Evolutionary conservation across 1,284 basidiomycete genomes (phyloP).

Genomic region (Paramarasmius palmivorus): DNA sequence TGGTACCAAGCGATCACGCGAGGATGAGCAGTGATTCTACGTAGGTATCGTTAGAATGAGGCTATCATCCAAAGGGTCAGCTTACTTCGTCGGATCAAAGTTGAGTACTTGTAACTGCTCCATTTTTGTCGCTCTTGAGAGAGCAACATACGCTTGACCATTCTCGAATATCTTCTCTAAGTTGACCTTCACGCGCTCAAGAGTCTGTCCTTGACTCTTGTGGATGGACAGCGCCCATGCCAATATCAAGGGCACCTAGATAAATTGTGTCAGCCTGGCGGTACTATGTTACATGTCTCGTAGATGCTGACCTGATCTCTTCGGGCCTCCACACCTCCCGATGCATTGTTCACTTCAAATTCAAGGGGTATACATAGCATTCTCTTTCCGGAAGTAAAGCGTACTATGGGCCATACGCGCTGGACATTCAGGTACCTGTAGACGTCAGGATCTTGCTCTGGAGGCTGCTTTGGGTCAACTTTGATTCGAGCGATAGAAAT

Average conservation of each 20-base stretch:
- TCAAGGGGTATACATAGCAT: slow-evolving; percentile 51
- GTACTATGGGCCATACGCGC: slow-evolving; percentile 54
- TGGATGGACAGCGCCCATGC: slow-evolving; percentile 84
- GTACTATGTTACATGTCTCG: too few species aligned
- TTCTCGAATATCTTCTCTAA: slow-evolving; percentile 74
- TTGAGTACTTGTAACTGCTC: slow-evolving; percentile 82
- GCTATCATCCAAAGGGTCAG: neutral
- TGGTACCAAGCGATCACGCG: slow-evolving; percentile 10
- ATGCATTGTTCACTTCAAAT: slow-evolving; percentile 56
- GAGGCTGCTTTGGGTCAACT: neutral
- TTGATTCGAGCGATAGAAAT: slow-evolving; percentile 25
- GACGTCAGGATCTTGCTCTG: slow-evolving; percentile 8
- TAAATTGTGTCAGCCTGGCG: neutral
- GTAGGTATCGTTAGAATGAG: neutral
- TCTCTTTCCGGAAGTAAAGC: slow-evolving; percentile 45
- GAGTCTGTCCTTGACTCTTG: slow-evolving; percentile 84
- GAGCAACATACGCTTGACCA: slow-evolving; percentile 90
- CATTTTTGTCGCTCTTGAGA: slow-evolving; percentile 88
- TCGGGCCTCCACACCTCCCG: slow-evolving; percentile 39
- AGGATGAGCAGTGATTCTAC: slow-evolving; percentile 10
- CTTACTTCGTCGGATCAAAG: slow-evolving; percentile 75
- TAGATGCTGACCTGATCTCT: slow-evolving; percentile 47
- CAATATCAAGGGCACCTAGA: slow-evolving; percentile 62
- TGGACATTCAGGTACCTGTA: slow-evolving; percentile 17
- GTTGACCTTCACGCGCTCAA: slow-evolving; percentile 77